Evolutionary conservation across 169 alveolate species (phyloP).

Genomic region (Plasmodium cynomolgi): DNA sequence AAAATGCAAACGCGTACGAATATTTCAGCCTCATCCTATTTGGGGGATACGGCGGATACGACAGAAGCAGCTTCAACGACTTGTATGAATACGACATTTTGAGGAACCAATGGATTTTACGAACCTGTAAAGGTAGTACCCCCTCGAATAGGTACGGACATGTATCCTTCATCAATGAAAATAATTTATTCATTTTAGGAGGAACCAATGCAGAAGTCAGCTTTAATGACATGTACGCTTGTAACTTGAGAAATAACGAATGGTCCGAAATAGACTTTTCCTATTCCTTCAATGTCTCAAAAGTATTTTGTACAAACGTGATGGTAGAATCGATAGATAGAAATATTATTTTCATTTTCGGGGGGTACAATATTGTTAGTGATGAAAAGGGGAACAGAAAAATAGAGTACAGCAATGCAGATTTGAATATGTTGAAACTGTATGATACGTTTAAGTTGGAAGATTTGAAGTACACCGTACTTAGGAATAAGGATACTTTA

Average conservation of each 20-base stretch:
- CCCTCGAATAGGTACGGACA: slow-evolving; percentile 60
- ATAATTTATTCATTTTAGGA: slow-evolving; percentile 65
- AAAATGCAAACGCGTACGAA: slow-evolving; percentile 24
- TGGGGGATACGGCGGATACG: slow-evolving; percentile 74
- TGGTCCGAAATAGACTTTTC: slow-evolving; percentile 70
- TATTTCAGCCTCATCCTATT: slow-evolving; percentile 55
- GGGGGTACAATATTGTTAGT: slow-evolving; percentile 60
- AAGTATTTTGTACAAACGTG: slow-evolving; percentile 42
- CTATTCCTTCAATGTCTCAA: slow-evolving; percentile 48
- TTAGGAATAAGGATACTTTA: background rate
- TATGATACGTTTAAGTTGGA: slow-evolving; percentile 66
- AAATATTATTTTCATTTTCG: slow-evolving; percentile 66
- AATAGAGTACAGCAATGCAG: slow-evolving; percentile 21
- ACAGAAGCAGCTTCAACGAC: slow-evolving; percentile 61
- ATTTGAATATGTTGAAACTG: slow-evolving; percentile 53
- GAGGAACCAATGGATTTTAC: slow-evolving; percentile 37
- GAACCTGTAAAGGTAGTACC: slow-evolving; percentile 44
- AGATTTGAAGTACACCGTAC: slow-evolving; percentile 32
- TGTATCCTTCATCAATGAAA: slow-evolving; percentile 57
- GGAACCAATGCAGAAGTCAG: slow-evolving; percentile 70
- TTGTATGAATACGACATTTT: slow-evolving; percentile 42
- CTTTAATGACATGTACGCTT: slow-evolving; percentile 65
- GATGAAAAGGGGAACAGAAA: slow-evolving; percentile 70
- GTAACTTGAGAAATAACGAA: slow-evolving; percentile 48
- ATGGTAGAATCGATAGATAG: slow-evolving; percentile 59